A percentile compares a stretch with the other conserved stretches of the same genome.
Evolutionary conservation across 163 green algal species (phyloP).

Genomic region (Volvox carteri): DNA sequence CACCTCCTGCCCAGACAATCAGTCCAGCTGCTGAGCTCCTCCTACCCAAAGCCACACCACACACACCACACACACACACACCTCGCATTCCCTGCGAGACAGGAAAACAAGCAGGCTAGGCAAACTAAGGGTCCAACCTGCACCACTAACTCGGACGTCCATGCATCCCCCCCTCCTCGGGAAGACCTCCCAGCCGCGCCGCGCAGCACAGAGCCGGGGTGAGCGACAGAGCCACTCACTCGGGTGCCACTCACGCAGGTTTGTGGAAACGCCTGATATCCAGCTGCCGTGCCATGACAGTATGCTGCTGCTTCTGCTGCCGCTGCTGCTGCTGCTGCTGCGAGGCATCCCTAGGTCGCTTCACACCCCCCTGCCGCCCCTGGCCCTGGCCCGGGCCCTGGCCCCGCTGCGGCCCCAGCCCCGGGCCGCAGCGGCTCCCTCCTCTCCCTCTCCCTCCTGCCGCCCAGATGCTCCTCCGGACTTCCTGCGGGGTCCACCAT

Average conservation of each 20-base stretch:
- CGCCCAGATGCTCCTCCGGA: constrained; percentile 44
- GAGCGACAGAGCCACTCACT: not conserved
- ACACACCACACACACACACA: no score
- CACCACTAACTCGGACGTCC: not conserved
- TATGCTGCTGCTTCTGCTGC: not conserved
- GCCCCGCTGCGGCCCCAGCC: not conserved
- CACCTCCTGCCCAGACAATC: no score
- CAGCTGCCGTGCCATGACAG: not conserved
- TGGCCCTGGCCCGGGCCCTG: not conserved
- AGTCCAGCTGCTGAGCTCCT: no score
- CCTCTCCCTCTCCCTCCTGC: not conserved
- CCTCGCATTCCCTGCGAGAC: not conserved
- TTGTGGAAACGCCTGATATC: constrained; percentile 13
- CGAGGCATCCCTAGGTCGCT: not conserved
- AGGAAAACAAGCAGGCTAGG: not conserved
- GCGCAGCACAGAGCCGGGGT: not conserved
- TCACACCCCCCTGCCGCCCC: not conserved
- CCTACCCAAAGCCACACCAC: no score
- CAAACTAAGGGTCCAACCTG: not conserved
- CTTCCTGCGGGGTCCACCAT: constrained; percentile 4
- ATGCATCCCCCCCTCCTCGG: not conserved
- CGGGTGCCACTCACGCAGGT: not conserved
- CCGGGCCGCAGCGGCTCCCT: not conserved
- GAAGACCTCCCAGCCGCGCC: not conserved
- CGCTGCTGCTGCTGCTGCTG: not conserved